Base-by-base conservation (phyloP, 306 rosid species). In the Casuarina glauca region DNA sequence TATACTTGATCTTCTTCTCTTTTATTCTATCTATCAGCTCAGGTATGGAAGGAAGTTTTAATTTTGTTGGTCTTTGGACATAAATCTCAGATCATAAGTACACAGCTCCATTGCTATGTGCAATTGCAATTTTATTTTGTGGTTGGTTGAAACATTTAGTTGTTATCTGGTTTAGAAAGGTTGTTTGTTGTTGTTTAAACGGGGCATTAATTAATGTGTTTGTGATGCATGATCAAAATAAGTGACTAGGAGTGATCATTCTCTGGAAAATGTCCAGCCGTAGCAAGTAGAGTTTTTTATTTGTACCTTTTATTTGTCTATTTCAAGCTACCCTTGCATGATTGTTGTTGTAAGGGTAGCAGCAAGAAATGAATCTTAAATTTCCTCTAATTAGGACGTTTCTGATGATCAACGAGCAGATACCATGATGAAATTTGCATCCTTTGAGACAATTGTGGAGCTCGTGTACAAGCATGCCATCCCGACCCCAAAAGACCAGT, bases 351-450 rank as follows among this genome's bases (percentile, higher is more conserved):
- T 26, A 26, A 26, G 32, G 20, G 46, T 41, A 41, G 15, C 4
- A 17, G 12, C 50, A 66, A 67, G 46, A 58, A 3, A 3, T 42
- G 35, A 42, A 67, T 67, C 71, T 67, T 67, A 9, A 26, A 66
- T 16, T 66, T 42, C 71, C 32, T 17, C 42, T 66, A 17, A 12
- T 41, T 66, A 8, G 50, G 43, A 41, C 9, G 71, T 42, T 66
- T 41, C 1, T 66, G 71, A 66, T 42, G 50, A 42, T 67, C 71
- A 43, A 20, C 17, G 46, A 41, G 13, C 86, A 91, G 94, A 90
- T 76, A 91, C 94, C 1, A 91, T 91, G 97, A 88, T 91, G 97
- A 91, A 91, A 43, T 90, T 91, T 76, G 97, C 91, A n/a, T 91
- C n/a, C n/a, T n/a, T n/a, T n/a, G n/a, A n/a, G n/a, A n/a, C n/a